Percentiles rank a stretch among this genome's conserved stretches.
phyloP scores from a whole-genome alignment of 345 rosid genomes.

The Sisymbrium altissimum region DNA sequence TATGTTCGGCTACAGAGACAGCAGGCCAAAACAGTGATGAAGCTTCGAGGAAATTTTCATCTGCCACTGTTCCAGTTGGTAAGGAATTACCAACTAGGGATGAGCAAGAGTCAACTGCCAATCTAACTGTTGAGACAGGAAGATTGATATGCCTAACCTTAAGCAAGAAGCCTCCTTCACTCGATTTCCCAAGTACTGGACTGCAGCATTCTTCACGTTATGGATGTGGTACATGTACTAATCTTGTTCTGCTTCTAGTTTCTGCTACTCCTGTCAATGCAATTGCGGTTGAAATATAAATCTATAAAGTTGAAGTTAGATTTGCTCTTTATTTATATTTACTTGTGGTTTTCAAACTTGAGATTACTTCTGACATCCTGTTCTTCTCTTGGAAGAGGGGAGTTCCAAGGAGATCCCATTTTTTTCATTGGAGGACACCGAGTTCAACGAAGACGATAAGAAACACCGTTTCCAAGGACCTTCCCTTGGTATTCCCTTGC shows the following conservation, averaged over 20 bases:
- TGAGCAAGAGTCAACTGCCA: slow-evolving; percentile 26
- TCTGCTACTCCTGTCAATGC: slow-evolving; percentile 1
- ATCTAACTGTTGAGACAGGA: slow-evolving; percentile 27
- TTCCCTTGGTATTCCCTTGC: slow-evolving; percentile 54
- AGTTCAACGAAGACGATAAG: slow-evolving; percentile 31
- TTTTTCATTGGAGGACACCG: slow-evolving; percentile 32
- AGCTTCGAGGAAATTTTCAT: slow-evolving; percentile 27
- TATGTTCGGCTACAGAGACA: slow-evolving; percentile 28
- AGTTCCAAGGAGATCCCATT: slow-evolving; percentile 44
- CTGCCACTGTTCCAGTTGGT: slow-evolving; percentile 23
- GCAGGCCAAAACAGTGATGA: slow-evolving; percentile 22
- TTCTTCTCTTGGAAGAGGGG: slow-evolving; percentile 35
- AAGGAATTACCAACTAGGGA: slow-evolving; percentile 19
- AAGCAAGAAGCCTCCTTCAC: slow-evolving; percentile 47
- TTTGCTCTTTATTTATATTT: not conserved
- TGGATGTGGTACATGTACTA: slow-evolving; percentile 45
- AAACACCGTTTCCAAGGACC: slow-evolving; percentile 36
- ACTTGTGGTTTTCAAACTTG: slow-evolving; percentile 2
- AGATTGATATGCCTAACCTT: slow-evolving; percentile 46
- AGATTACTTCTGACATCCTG: slow-evolving; percentile 35
- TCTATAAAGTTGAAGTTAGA: not conserved
- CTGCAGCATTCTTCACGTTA: slow-evolving; percentile 36
- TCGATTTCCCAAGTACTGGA: slow-evolving; percentile 38
- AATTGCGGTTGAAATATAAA: not conserved
- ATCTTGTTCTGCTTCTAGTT: slow-evolving; percentile 12